A percentile compares a stretch with the other conserved stretches of the same genome.
phyloP scores from a whole-genome alignment of 1,284 basidiomycete species.

The Naganishia sp. region DNA sequence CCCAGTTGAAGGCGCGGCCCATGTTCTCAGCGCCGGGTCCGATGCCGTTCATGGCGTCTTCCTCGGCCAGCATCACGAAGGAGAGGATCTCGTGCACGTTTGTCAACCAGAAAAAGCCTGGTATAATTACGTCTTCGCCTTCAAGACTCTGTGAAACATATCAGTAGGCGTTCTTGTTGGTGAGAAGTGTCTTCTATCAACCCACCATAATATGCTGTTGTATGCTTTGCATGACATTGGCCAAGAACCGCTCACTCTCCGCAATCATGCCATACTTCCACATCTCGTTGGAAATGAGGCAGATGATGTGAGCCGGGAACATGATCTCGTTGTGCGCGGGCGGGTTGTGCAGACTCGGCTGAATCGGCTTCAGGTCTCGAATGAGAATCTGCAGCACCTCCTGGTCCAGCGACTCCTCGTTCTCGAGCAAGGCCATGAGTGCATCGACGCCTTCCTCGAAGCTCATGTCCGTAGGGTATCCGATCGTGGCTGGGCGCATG shows the following conservation, averaged over 20 bases:
- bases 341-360: slow-evolving; percentile 85
- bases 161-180: slow-evolving; percentile 27
- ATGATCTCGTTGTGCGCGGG: slow-evolving; percentile 95
- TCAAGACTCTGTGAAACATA: slow-evolving; percentile 61
- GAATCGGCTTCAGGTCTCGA: slow-evolving; percentile 88
- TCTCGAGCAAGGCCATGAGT: slow-evolving; percentile 90
- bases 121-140: slow-evolving; percentile 91
- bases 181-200: slow-evolving; percentile 33
- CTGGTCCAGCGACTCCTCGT: slow-evolving; percentile 86
- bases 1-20: slow-evolving; percentile 92
- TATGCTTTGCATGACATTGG: slow-evolving; percentile 98
- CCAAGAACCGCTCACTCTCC: slow-evolving; percentile 96
- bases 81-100: slow-evolving; percentile 99
- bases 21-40: slow-evolving; percentile 92
- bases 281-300: slow-evolving; percentile 98
- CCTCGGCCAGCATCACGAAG: slow-evolving; percentile 97
- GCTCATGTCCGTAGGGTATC: slow-evolving; percentile 74
- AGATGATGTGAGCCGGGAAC: slow-evolving; percentile 99
- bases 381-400: slow-evolving; percentile 91
- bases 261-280: slow-evolving; percentile 98
- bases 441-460: slow-evolving; percentile 90
- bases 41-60: slow-evolving; percentile 96
- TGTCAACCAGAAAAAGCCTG: slow-evolving; percentile 98
- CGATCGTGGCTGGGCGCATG: slow-evolving; percentile 89
- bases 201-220: slow-evolving; percentile 97